A percentile compares a stretch with the other conserved stretches of the same genome.
Conservation (phyloP, 2,329 filamentous ascomycete species). For the Monilinia vaccinii-corymbosi region DNA sequence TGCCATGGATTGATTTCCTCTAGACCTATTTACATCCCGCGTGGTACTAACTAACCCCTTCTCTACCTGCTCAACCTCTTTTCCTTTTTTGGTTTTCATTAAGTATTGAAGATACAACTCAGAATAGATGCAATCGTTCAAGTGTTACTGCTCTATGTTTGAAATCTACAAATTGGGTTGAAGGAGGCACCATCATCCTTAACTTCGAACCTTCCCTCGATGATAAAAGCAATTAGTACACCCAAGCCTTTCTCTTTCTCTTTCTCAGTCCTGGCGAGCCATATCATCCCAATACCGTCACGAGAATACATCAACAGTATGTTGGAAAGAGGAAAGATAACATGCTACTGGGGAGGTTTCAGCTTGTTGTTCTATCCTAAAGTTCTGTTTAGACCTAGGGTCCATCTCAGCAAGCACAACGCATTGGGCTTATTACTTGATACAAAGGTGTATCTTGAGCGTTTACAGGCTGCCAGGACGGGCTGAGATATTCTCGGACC, state of each 20-base stretch:
- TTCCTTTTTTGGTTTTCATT: background rate
- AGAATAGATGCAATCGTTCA: background rate
- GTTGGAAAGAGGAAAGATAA: background rate
- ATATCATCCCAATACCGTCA: background rate
- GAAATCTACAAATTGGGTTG: background rate
- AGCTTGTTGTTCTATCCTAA: background rate
- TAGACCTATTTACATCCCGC: background rate
- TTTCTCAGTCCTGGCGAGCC: background rate
- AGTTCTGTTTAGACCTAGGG: background rate
- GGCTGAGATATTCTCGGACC: background rate
- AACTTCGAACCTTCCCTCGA: background rate
- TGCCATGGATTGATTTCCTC: too few relatives aligned
- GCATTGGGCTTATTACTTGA: background rate
- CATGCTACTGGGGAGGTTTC: background rate
- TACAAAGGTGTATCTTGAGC: background rate
- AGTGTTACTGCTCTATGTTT: background rate
- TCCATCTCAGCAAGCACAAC: background rate
- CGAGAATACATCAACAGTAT: too few relatives aligned
- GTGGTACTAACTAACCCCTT: background rate
- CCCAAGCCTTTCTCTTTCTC: too few relatives aligned
- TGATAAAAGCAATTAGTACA: background rate
- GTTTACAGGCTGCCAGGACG: background rate
- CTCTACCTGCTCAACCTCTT: background rate
- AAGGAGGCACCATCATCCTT: background rate
- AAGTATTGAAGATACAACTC: too few relatives aligned